Conservation (phyloP, 2,329 filamentous ascomycete species). For the Ophiostoma australiae region DNA sequence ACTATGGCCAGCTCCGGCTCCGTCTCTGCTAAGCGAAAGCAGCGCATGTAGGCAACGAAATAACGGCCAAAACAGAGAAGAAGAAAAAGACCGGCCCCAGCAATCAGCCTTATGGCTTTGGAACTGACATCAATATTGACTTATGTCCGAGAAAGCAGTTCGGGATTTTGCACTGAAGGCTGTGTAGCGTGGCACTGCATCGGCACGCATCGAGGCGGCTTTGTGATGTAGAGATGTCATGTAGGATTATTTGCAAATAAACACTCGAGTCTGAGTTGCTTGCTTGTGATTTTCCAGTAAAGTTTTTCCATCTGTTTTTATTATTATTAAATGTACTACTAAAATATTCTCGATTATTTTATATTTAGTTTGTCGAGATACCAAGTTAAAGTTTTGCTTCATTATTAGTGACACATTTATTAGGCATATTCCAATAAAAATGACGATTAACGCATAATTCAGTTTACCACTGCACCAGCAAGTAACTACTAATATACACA, state of each 20-base stretch:
- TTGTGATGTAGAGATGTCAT: neutral
- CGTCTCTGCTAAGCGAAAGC: neutral
- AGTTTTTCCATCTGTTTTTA: too few relatives aligned
- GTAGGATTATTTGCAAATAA: too few relatives aligned
- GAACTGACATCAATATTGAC: neutral
- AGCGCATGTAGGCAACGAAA: neutral
- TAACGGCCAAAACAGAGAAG: neutral
- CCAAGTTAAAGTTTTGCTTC: too few relatives aligned
- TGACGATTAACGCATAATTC: too few relatives aligned
- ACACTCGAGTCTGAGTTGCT: neutral
- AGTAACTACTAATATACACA: neutral
- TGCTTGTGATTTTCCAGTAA: neutral
- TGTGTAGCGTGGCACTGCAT: neutral
- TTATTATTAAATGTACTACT: too few relatives aligned
- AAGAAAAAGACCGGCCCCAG: neutral
- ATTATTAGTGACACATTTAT: too few relatives aligned
- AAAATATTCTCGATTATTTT: too few relatives aligned
- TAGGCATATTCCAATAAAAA: too few relatives aligned
- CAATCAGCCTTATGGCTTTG: neutral
- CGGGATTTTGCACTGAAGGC: neutral
- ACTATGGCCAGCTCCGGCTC: neutral
- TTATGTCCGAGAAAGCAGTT: neutral
- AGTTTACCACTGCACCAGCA: neutral
- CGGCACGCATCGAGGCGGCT: too few relatives aligned
- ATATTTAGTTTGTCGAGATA: too few relatives aligned